A percentile compares a stretch with the other conserved stretches of the same genome.
Evolutionary conservation across 2,329 filamentous ascomycete species (phyloP).

Genomic region (Aspergillus sp.): DNA sequence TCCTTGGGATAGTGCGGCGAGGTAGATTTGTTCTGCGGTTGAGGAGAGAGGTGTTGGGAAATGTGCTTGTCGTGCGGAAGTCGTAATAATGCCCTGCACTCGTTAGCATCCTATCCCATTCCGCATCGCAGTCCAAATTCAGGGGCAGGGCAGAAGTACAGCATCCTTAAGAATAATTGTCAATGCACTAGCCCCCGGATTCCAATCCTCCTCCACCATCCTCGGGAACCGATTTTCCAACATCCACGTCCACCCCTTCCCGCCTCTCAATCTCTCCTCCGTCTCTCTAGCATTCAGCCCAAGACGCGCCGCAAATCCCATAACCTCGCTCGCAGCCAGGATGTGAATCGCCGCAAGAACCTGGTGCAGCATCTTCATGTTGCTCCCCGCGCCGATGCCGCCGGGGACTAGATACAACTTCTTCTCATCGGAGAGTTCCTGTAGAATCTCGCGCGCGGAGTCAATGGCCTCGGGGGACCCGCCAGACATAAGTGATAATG

Average conservation of each 20-base stretch:
- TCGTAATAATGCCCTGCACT: slow-evolving; percentile 56
- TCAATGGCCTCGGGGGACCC: slow-evolving; percentile 52
- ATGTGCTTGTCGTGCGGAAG: slow-evolving; percentile 51
- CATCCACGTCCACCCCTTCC: slow-evolving; percentile 54
- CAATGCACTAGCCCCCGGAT: slow-evolving; percentile 52
- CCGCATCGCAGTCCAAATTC: not conserved
- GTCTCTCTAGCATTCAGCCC: slow-evolving; percentile 46
- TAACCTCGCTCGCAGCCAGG: slow-evolving; percentile 52
- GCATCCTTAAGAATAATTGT: slow-evolving; percentile 57
- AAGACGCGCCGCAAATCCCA: slow-evolving; percentile 53
- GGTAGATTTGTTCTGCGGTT: slow-evolving; percentile 59
- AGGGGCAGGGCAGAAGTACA: slow-evolving; percentile 17
- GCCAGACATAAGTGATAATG: slow-evolving; percentile 68
- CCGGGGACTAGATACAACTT: slow-evolving; percentile 60
- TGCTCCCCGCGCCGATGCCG: slow-evolving; percentile 53
- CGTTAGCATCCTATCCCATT: not conserved
- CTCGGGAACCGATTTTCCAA: slow-evolving; percentile 53
- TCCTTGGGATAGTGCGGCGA: slow-evolving; percentile 53
- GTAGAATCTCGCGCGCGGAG: slow-evolving; percentile 53
- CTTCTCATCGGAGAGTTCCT: slow-evolving; percentile 51
- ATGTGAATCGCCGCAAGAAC: slow-evolving; percentile 59
- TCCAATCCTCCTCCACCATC: slow-evolving; percentile 47
- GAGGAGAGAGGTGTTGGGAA: slow-evolving; percentile 58
- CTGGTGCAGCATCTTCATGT: slow-evolving; percentile 60
- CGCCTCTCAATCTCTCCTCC: slow-evolving; percentile 37